A percentile compares a stretch with the other conserved stretches of the same genome.
Evolutionary conservation across 768 basidiomycete genomes (phyloP).

Genomic region (Hygrocybe punicea): DNA sequence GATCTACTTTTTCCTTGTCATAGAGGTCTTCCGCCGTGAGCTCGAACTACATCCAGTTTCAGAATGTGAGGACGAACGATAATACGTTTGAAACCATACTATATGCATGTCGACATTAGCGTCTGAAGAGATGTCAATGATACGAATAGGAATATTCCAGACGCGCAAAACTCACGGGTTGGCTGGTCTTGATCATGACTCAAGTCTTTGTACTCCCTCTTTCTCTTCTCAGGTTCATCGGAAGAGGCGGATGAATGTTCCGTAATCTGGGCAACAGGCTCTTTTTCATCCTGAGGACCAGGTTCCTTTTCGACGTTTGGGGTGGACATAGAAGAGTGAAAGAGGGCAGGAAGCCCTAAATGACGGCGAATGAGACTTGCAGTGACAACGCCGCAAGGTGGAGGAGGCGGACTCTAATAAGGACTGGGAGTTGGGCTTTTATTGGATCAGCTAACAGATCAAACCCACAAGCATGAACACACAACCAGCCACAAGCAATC

Average conservation of each 20-base stretch:
- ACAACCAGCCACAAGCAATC: background rate
- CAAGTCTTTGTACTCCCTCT: constrained; percentile 87
- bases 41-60: constrained; percentile 56
- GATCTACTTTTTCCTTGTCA: constrained; percentile 98
- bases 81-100: constrained; percentile 38
- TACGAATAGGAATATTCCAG: constrained; percentile 12
- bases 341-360: background rate
- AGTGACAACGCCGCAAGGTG: background rate
- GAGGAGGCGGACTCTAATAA: background rate
- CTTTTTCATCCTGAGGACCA: too few relatives aligned
- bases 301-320: constrained; percentile 63
- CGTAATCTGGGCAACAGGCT: constrained; percentile 33
- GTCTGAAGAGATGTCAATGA: constrained; percentile 42
- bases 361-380: background rate
- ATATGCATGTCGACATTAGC: constrained; percentile 85
- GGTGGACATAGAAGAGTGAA: constrained; percentile 18
- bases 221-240: constrained; percentile 46
- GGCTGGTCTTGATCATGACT: constrained; percentile 66
- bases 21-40: constrained; percentile 91
- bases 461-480: background rate
- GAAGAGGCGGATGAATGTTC: constrained; percentile 19
- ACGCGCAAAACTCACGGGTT: constrained; percentile 50
- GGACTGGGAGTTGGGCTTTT: background rate
- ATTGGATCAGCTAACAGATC: background rate
- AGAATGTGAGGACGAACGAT: background rate